Evolutionary conservation across 2,329 filamentous ascomycete genomes (phyloP).

Genomic region (Phoma sp.): DNA sequence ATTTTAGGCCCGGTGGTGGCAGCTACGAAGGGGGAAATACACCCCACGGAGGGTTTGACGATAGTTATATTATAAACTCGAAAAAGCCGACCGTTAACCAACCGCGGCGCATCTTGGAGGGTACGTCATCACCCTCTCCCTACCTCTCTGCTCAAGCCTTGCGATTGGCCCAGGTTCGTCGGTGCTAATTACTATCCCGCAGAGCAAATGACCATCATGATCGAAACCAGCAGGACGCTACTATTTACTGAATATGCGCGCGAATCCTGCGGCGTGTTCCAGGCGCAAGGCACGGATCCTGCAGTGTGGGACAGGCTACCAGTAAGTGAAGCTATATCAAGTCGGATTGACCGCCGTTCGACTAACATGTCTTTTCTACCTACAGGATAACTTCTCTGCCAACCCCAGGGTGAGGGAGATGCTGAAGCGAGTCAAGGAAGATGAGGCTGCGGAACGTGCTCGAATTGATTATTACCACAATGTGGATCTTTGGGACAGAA

Average conservation of each 20-base stretch:
- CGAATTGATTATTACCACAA: neutral
- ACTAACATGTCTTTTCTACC: neutral
- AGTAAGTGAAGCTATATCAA: slow-evolving; percentile 23
- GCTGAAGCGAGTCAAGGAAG: slow-evolving; percentile 38
- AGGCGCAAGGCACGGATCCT: slow-evolving; percentile 46
- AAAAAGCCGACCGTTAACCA: neutral
- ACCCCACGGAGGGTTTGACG: slow-evolving; percentile 45
- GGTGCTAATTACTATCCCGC: slow-evolving; percentile 50
- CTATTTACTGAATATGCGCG: slow-evolving; percentile 50
- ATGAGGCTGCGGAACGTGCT: slow-evolving; percentile 34
- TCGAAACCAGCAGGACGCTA: slow-evolving; percentile 49
- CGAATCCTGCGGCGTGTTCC: slow-evolving; percentile 44
- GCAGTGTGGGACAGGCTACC: slow-evolving; percentile 50
- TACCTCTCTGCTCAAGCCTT: neutral
- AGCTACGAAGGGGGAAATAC: slow-evolving; percentile 49
- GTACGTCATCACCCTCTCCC: no score
- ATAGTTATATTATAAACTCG: neutral
- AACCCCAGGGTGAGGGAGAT: slow-evolving; percentile 47
- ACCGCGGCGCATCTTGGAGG: neutral
- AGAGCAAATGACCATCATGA: slow-evolving; percentile 51
- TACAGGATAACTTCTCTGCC: slow-evolving; percentile 46
- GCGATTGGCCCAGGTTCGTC: neutral
- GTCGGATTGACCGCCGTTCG: neutral
- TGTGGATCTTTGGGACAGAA: slow-evolving; percentile 1
- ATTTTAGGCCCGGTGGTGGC: slow-evolving; percentile 42